Evolutionary conservation across 306 rosid genomes (phyloP).

Genomic region (Begonia fuchsioides): DNA sequence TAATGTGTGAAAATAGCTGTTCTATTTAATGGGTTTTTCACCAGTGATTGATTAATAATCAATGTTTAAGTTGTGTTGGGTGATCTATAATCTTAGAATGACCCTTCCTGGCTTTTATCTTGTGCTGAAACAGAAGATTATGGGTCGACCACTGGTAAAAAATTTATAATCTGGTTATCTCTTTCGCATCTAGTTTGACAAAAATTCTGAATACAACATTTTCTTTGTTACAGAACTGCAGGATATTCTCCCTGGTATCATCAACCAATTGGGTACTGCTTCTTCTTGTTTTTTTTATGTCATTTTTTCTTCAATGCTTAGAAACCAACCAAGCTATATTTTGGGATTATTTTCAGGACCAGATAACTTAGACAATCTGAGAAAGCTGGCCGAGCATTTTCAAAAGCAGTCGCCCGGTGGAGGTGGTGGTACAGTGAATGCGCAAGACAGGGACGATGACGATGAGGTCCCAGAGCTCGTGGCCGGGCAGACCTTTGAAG

Average conservation of each 20-base stretch:
- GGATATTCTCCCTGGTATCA: conserved; percentile 85
- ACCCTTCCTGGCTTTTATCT: too few relatives aligned
- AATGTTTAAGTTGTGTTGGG: too few relatives aligned
- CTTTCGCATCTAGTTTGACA: too few relatives aligned
- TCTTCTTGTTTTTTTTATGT: neutral
- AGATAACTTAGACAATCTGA: conserved; percentile 83
- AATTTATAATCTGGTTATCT: neutral
- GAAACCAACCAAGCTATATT: too few relatives aligned
- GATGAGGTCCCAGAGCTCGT: conserved; percentile 86
- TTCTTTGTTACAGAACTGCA: conserved; percentile 62
- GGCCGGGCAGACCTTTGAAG: conserved; percentile 72
- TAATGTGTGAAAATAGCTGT: too few relatives aligned
- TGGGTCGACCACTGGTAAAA: too few relatives aligned
- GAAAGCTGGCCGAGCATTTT: conserved; percentile 77
- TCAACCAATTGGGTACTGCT: conserved; percentile 67
- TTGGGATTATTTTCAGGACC: conserved; percentile 45
- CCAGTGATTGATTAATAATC: too few relatives aligned
- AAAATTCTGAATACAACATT: neutral
- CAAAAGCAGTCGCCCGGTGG: conserved; percentile 75
- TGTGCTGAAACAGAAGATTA: too few relatives aligned
- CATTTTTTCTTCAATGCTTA: too few relatives aligned
- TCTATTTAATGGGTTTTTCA: too few relatives aligned
- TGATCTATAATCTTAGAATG: too few relatives aligned
- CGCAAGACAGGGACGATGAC: conserved; percentile 45
- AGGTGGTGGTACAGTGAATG: conserved; percentile 25